Percentiles rank a stretch among this genome's conserved stretches.
phyloP scores from a whole-genome alignment of 2,329 filamentous ascomycete species.

The Trichoderma sp. region DNA sequence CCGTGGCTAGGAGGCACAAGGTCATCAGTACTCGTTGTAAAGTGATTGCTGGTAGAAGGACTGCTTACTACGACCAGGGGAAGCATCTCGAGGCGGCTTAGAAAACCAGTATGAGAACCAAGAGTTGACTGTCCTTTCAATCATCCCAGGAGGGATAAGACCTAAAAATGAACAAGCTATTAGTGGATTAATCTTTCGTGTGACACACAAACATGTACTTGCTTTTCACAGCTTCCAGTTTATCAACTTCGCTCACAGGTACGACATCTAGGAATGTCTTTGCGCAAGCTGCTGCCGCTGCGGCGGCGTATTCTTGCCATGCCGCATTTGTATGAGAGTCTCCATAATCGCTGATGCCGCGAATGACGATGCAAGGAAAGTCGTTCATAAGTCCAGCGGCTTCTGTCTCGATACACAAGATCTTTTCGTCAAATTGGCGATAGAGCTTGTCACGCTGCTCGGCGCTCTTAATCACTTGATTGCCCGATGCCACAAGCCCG shows the following conservation, averaged over 20 bases:
- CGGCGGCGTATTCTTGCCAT: conserved; percentile 42
- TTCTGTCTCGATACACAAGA: conserved; percentile 28
- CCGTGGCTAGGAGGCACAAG: neutral
- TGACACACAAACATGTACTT: neutral
- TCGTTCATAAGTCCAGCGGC: conserved; percentile 32
- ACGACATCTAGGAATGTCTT: conserved; percentile 27
- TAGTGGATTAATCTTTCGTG: too few species aligned
- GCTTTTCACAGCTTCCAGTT: neutral
- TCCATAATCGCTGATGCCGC: conserved; percentile 44
- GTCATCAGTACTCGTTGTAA: neutral
- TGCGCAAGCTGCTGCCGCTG: conserved; percentile 36
- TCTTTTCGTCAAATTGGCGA: conserved; percentile 6
- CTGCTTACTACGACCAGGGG: neutral
- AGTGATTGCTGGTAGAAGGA: too few species aligned
- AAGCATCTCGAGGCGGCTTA: neutral
- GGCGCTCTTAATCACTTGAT: conserved; percentile 41
- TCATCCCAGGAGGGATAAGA: neutral
- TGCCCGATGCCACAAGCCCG: conserved; percentile 35
- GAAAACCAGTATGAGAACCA: neutral
- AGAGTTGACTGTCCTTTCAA: neutral
- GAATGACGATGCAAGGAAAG: conserved; percentile 40
- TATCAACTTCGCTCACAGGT: neutral
- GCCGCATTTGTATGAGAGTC: conserved; percentile 43
- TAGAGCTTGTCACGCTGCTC: conserved; percentile 35
- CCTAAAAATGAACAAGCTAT: too few species aligned